phyloP scores from a whole-genome alignment of 805 yeast genomes.

The Lipomyces anomalus region DNA sequence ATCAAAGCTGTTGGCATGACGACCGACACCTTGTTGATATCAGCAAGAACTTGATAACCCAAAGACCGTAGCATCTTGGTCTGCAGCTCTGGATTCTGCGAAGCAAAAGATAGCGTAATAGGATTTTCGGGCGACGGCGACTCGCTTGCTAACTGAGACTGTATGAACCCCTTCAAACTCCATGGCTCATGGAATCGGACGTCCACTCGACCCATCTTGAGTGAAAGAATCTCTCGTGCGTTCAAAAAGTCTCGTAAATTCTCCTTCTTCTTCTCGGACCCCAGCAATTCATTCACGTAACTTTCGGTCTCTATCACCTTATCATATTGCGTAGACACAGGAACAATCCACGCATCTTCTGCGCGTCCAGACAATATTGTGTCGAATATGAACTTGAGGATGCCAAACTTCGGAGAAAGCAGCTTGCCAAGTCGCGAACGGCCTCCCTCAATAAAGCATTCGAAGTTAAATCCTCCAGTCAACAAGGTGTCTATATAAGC shows the following conservation, averaged over 20 bases:
- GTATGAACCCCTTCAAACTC: constrained; percentile 34
- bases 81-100: constrained; percentile 15
- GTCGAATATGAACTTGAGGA: constrained; percentile 48
- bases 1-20: constrained; percentile 52
- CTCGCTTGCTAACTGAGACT: constrained; percentile 30
- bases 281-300: constrained; percentile 51
- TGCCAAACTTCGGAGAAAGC: constrained; percentile 56
- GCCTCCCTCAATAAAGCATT: constrained; percentile 62
- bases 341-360: constrained; percentile 44
- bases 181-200: constrained; percentile 40
- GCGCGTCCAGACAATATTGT: constrained; percentile 41
- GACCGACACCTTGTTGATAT: constrained; percentile 45
- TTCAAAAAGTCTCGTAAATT: constrained; percentile 38
- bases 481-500: constrained; percentile 46
- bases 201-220: constrained; percentile 39
- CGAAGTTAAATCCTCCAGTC: constrained; percentile 45
- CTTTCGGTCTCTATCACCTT: constrained; percentile 51
- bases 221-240: constrained; percentile 32
- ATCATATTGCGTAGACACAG: constrained; percentile 56
- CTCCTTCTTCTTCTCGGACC: constrained; percentile 53
- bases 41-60: constrained; percentile 50
- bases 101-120: constrained; percentile 7
- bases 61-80: constrained; percentile 40
- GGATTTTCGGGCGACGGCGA: constrained; percentile 3
- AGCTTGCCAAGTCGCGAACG: constrained; percentile 62